Evolutionary conservation across 192 early-diverging fungal genomes (phyloP).

Genomic region (Dispira simplex): DNA sequence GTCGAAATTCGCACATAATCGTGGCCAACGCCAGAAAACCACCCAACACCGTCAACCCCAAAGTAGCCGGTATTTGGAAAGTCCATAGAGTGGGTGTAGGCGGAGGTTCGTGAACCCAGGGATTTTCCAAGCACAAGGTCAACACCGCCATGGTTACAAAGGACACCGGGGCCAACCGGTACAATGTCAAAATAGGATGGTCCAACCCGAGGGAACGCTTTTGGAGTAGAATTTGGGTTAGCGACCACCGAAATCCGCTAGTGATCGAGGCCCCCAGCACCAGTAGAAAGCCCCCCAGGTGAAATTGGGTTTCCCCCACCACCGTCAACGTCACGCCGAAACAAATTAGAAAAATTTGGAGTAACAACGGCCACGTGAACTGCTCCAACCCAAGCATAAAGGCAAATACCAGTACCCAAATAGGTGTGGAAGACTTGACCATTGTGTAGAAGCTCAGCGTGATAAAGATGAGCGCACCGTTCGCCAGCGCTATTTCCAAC

Average conservation of each 20-base stretch:
- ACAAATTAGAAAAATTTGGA: slow-evolving; percentile 54
- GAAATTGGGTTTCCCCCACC: slow-evolving; percentile 44
- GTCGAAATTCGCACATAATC: slow-evolving; percentile 58
- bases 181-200: slow-evolving; percentile 62
- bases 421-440: slow-evolving; percentile 51
- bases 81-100: slow-evolving; percentile 23
- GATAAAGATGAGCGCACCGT: slow-evolving; percentile 60
- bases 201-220: slow-evolving; percentile 47
- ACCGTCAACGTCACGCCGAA: slow-evolving; percentile 65
- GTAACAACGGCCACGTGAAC: slow-evolving; percentile 38
- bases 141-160: slow-evolving; percentile 40
- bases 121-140: slow-evolving; percentile 39
- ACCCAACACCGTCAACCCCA: slow-evolving; percentile 36
- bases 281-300: slow-evolving; percentile 33
- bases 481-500: slow-evolving; percentile 68
- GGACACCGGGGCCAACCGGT: slow-evolving; percentile 67
- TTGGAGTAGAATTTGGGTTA: slow-evolving; percentile 65
- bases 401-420: slow-evolving; percentile 63
- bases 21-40: slow-evolving; percentile 68
- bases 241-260: slow-evolving; percentile 67
- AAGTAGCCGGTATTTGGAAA: slow-evolving; percentile 22
- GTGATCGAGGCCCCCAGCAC: slow-evolving; percentile 51
- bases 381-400: slow-evolving; percentile 65
- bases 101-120: slow-evolving; percentile 23
- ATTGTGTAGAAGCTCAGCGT: slow-evolving; percentile 79